These are phyloP conservation scores for Irpex sp. DNA, from an alignment of 1,284 basidiomycete species.

Conservation along the genomic window DNA sequence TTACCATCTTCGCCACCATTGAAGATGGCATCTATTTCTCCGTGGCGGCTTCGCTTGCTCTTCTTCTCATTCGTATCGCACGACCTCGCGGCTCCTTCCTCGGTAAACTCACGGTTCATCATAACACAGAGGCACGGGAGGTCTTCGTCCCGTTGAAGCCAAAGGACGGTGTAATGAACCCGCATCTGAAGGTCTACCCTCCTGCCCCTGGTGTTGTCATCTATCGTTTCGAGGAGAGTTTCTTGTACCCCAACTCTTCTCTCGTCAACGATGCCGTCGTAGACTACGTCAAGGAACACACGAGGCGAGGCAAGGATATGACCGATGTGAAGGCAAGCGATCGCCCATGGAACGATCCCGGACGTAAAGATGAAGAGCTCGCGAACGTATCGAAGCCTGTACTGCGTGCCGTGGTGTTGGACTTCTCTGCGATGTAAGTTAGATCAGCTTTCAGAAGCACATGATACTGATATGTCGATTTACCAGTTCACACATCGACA, in stretches of 20 bases:
- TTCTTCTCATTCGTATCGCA: constrained; percentile 90
- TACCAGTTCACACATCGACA: constrained; percentile 69
- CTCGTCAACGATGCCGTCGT: constrained; percentile 75
- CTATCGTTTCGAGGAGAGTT: constrained; percentile 91
- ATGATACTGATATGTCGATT: not conserved
- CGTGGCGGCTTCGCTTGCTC: constrained; percentile 71
- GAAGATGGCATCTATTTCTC: constrained; percentile 95
- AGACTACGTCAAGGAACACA: constrained; percentile 76
- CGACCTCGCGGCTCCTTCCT: constrained; percentile 89
- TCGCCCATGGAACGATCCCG: constrained; percentile 93
- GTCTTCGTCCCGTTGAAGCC: constrained; percentile 79
- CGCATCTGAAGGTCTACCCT: constrained; percentile 70
- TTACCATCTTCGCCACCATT: constrained; percentile 84
- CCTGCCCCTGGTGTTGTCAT: constrained; percentile 87
- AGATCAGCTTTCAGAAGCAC: not conserved
- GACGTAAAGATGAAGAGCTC: constrained; percentile 40
- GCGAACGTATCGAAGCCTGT: constrained; percentile 57
- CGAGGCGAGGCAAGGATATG: constrained; percentile 75
- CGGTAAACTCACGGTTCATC: constrained; percentile 50
- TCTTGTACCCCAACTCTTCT: constrained; percentile 90
- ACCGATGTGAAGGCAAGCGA: constrained; percentile 59
- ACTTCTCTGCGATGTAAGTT: constrained; percentile 81
- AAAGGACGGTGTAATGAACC: constrained; percentile 54
- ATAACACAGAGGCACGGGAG: constrained; percentile 48
- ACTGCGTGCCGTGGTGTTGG: constrained; percentile 84